phyloP scores from a whole-genome alignment of 176 grass and related monocot species.

The Eragrostis curvula region DNA sequence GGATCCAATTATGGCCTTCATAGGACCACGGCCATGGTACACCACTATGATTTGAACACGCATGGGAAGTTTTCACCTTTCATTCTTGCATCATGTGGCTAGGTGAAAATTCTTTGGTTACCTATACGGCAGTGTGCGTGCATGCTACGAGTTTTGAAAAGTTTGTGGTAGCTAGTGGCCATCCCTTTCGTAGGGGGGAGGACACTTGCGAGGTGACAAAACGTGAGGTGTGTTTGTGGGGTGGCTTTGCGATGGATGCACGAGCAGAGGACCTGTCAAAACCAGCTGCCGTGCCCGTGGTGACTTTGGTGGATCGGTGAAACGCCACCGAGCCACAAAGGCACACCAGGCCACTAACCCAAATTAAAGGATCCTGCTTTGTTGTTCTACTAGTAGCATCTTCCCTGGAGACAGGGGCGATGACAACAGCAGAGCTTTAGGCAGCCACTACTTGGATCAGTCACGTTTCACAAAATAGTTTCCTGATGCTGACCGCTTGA shows the following conservation, averaged over 20 bases:
- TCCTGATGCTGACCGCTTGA: neutral
- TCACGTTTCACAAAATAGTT: neutral
- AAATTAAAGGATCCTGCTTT: no score
- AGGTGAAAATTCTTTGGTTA: neutral
- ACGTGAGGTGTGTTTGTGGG: neutral
- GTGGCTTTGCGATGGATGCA: neutral
- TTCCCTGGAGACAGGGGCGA: slow-evolving; percentile 12
- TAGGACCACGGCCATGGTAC: neutral
- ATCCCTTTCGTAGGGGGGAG: neutral
- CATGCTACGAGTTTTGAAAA: neutral
- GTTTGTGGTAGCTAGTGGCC: slow-evolving; percentile 11
- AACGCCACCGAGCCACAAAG: neutral
- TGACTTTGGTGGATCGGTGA: slow-evolving; percentile 11
- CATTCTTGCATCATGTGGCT: neutral
- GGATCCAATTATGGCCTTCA: neutral
- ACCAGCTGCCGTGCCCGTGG: slow-evolving; percentile 16
- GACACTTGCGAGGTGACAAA: slow-evolving; percentile 14
- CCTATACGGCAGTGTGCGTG: neutral
- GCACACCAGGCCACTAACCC: neutral
- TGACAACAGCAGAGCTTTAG: neutral
- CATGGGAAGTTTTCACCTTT: neutral
- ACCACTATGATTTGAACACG: no score
- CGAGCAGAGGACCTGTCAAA: slow-evolving; percentile 15
- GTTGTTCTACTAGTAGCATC: neutral
- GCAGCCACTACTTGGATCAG: slow-evolving; percentile 16